Evolutionary conservation across 192 early-diverging fungal species (phyloP).

Genomic region (Funneliformis geosporum): DNA sequence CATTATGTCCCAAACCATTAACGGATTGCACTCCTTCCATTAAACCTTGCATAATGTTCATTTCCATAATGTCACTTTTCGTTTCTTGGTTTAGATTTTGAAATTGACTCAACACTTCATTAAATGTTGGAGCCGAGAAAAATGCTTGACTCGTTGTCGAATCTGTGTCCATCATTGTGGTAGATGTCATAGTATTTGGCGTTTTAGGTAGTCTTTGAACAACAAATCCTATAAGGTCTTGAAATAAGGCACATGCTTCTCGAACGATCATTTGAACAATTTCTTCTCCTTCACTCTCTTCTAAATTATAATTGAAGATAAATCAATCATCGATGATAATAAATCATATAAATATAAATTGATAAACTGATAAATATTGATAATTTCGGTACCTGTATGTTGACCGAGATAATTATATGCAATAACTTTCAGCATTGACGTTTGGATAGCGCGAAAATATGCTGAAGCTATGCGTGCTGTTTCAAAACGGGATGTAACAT

Average conservation of each 20-base stretch:
- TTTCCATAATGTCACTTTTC: slow-evolving; percentile 12
- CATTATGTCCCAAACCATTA: slow-evolving; percentile 14
- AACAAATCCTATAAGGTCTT: slow-evolving; percentile 30
- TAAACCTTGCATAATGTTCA: slow-evolving; percentile 12
- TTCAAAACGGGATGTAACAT: not conserved
- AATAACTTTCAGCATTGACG: slow-evolving; percentile 32
- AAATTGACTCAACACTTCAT: slow-evolving; percentile 17
- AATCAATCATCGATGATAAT: not conserved
- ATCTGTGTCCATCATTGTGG: not conserved
- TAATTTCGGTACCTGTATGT: slow-evolving; percentile 21
- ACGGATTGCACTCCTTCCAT: not conserved
- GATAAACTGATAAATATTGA: not conserved
- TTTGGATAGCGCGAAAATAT: slow-evolving; percentile 32
- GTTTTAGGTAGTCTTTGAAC: slow-evolving; percentile 6
- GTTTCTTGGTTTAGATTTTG: slow-evolving; percentile 12
- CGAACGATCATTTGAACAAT: slow-evolving; percentile 7
- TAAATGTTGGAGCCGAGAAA: slow-evolving; percentile 28
- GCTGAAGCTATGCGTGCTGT: slow-evolving; percentile 29
- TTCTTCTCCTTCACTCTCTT: slow-evolving; percentile 18
- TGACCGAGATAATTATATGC: slow-evolving; percentile 24
- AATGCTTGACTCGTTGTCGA: slow-evolving; percentile 18
- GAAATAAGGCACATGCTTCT: slow-evolving; percentile 26
- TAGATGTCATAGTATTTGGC: not conserved
- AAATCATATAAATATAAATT: not conserved
- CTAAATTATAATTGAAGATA: not conserved